These are phyloP conservation scores for Komagataea norvegica DNA, from an alignment of 1,139 yeast genomes.

Conservation along the genomic window DNA sequence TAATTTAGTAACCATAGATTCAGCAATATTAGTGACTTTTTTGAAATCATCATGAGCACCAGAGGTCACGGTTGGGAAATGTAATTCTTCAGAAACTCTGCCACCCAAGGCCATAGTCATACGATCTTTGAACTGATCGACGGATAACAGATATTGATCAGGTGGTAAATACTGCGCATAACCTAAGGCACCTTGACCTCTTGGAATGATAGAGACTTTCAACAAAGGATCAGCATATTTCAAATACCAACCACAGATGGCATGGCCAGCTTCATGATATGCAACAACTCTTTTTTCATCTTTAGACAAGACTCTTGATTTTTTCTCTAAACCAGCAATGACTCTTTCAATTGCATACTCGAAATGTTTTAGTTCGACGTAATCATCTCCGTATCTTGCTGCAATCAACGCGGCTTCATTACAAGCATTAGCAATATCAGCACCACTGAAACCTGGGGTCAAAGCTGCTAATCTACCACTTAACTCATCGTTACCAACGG, in stretches of 20 bases:
- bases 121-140: constrained; percentile 76
- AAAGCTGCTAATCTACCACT: constrained; percentile 89
- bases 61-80: constrained; percentile 83
- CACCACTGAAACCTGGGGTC: constrained; percentile 98
- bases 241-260: constrained; percentile 95
- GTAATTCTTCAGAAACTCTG: constrained; percentile 89
- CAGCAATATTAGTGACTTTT: constrained; percentile 93
- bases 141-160: constrained; percentile 77
- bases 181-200: constrained; percentile 97
- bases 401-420: constrained; percentile 97
- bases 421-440: constrained; percentile 95
- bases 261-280: constrained; percentile 98
- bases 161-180: constrained; percentile 97
- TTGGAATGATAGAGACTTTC: constrained; percentile 92
- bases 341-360: constrained; percentile 97
- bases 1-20: constrained; percentile 82
- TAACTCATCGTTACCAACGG: constrained; percentile 40
- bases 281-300: constrained; percentile 90
- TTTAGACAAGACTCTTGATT: constrained; percentile 72
- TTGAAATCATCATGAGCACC: constrained; percentile 97
- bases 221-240: constrained; percentile 86
- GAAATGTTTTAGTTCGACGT: constrained; percentile 72
- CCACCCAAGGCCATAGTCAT: constrained; percentile 99
- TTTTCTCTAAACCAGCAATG: constrained; percentile 93
- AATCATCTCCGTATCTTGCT: constrained; percentile 72